phyloP scores from a whole-genome alignment of 1,139 yeast genomes.

The Williopsis jadinii region DNA sequence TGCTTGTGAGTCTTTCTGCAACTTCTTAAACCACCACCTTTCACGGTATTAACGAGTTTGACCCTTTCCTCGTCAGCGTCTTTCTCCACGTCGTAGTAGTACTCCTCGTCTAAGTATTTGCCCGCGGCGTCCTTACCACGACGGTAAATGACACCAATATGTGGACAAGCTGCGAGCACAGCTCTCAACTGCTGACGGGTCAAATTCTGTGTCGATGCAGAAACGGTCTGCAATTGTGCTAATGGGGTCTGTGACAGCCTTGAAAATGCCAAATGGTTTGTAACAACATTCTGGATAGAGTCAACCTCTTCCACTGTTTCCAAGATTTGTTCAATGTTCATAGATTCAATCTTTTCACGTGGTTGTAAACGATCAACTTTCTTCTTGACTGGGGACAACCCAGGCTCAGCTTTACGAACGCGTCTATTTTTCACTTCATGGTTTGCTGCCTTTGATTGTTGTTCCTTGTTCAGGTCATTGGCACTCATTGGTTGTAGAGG shows the following conservation, averaged over 20 bases:
- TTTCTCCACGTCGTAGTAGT: conserved; percentile 79
- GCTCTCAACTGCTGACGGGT: conserved; percentile 42
- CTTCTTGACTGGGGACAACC: conserved; percentile 23
- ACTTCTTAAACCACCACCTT: conserved; percentile 78
- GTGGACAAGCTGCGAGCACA: conserved; percentile 26
- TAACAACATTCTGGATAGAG: conserved; percentile 56
- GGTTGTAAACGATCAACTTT: conserved; percentile 17
- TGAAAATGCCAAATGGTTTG: conserved; percentile 86
- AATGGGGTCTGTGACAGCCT: conserved; percentile 83
- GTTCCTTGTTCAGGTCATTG: conserved; percentile 12
- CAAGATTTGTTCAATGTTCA: conserved; percentile 16
- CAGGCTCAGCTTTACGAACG: conserved; percentile 23
- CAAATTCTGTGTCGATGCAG: conserved; percentile 39
- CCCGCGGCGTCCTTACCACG: conserved; percentile 96
- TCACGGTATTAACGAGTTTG: conserved; percentile 61
- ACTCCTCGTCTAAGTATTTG: conserved; percentile 86
- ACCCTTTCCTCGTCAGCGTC: conserved; percentile 70
- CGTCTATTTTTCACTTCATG: conserved; percentile 14
- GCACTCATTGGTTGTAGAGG: conserved; percentile 10
- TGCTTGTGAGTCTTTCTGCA: conserved; percentile 95
- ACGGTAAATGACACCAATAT: conserved; percentile 81
- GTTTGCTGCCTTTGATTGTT: background rate
- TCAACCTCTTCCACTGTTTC: conserved; percentile 32
- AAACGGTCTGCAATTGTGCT: conserved; percentile 54
- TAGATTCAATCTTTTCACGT: conserved; percentile 17